phyloP scores from a whole-genome alignment of 2,329 filamentous ascomycete species.

The Madurella mycetomatis region DNA sequence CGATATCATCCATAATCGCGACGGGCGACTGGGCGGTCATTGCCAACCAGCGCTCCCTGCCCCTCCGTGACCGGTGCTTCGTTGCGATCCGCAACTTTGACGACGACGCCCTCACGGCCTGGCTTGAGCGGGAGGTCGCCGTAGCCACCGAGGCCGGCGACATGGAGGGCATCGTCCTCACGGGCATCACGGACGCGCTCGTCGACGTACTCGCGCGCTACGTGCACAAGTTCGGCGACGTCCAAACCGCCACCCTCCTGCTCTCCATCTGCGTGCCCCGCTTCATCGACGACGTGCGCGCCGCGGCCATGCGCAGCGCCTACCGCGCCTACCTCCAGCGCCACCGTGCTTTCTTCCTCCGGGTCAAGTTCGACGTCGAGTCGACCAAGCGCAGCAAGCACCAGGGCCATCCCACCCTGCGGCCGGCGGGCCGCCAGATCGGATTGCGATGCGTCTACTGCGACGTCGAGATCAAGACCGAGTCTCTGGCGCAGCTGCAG shows the following conservation, averaged over 20 bases:
- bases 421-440: constrained; percentile 63
- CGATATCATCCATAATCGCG: constrained; percentile 72
- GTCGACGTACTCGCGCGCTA: constrained; percentile 74
- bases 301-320: constrained; percentile 65
- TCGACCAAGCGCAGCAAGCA: constrained; percentile 66
- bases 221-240: constrained; percentile 69
- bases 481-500: constrained; percentile 33
- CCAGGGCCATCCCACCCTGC: constrained; percentile 59
- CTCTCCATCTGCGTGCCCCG: constrained; percentile 69
- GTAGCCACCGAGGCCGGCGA: constrained; percentile 62
- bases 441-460: constrained; percentile 75
- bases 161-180: constrained; percentile 72
- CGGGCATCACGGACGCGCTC: constrained; percentile 67
- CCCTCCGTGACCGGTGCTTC: constrained; percentile 68
- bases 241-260: constrained; percentile 73
- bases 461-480: constrained; percentile 49
- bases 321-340: constrained; percentile 69
- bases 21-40: constrained; percentile 73
- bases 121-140: constrained; percentile 62
- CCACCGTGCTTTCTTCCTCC: constrained; percentile 68
- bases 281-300: constrained; percentile 73
- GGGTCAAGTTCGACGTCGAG: constrained; percentile 73
- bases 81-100: constrained; percentile 65
- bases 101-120: constrained; percentile 59
- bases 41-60: constrained; percentile 67